Evolutionary conservation across 225 moss, liverwort and hornwort species (phyloP).

Genomic region (Marchantia paleacea): DNA sequence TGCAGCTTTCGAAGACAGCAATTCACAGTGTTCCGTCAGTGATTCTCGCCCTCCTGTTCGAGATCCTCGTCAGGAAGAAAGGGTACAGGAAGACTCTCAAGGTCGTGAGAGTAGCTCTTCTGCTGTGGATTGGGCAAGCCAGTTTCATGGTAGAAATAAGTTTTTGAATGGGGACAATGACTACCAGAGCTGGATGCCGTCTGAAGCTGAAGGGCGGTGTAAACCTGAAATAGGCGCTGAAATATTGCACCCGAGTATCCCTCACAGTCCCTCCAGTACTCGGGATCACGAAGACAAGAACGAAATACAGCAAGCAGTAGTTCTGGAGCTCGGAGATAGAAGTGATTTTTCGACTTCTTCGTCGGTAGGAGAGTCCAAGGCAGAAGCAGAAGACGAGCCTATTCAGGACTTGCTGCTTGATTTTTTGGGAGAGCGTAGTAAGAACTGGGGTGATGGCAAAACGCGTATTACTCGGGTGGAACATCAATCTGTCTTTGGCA

Average conservation of each 20-base stretch:
- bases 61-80: no score
- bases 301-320: neutral
- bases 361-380: neutral
- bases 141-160: neutral
- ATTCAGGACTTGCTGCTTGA: conserved; percentile 29
- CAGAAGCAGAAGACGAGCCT: neutral
- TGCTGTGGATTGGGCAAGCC: no score
- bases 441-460: conserved; percentile 13
- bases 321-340: neutral
- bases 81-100: no score
- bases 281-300: neutral
- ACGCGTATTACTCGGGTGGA: neutral
- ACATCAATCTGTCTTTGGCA: neutral
- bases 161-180: conserved; percentile 21
- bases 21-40: neutral
- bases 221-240: neutral
- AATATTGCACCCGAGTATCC: no score
- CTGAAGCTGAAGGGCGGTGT: no score
- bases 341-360: neutral
- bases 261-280: neutral
- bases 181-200: conserved; percentile 29
- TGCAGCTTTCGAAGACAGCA: neutral
- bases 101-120: no score
- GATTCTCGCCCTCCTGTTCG: no score
- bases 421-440: conserved; percentile 34